Percentiles rank a stretch among this genome's conserved stretches.
Evolutionary conservation across 345 rosid genomes (phyloP).

Genomic region (Kernera saxatilis): DNA sequence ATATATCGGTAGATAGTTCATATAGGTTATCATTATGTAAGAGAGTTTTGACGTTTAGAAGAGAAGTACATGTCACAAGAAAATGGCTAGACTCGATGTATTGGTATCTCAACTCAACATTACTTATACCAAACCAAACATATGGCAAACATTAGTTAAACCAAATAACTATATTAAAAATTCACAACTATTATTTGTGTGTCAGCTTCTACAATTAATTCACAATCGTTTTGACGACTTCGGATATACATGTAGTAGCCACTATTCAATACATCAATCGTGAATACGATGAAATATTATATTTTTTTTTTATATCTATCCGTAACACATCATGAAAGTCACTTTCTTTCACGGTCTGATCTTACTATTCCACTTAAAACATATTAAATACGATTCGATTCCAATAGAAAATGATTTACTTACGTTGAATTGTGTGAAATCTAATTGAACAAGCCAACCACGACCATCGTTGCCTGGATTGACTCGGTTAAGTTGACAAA

Average conservation of each 20-base stretch:
- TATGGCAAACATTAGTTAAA: not conserved
- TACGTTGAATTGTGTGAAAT: slow-evolving; percentile 15
- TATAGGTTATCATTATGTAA: not conserved
- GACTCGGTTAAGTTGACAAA: slow-evolving; percentile 21
- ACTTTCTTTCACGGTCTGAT: slow-evolving; percentile 30
- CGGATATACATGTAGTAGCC: slow-evolving; percentile 5
- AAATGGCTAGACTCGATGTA: not conserved
- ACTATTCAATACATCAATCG: not conserved
- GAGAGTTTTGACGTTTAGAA: not conserved
- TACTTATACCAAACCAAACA: slow-evolving; percentile 2
- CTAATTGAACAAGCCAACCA: slow-evolving; percentile 27
- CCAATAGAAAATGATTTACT: not conserved
- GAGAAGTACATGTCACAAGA: not conserved
- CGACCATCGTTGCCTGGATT: slow-evolving; percentile 28
- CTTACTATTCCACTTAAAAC: not conserved
- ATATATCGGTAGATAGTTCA: not conserved
- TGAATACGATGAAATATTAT: not conserved
- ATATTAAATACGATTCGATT: not conserved
- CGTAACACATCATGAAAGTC: slow-evolving; percentile 24
- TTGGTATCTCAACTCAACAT: not conserved
- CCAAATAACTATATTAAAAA: not conserved
- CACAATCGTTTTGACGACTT: slow-evolving; percentile 19
- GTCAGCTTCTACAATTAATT: not conserved
- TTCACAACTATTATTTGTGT: not conserved
- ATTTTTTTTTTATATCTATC: not conserved